Conservation (phyloP, 805 yeast species). For the Crinitomyces ghanaensis region DNA sequence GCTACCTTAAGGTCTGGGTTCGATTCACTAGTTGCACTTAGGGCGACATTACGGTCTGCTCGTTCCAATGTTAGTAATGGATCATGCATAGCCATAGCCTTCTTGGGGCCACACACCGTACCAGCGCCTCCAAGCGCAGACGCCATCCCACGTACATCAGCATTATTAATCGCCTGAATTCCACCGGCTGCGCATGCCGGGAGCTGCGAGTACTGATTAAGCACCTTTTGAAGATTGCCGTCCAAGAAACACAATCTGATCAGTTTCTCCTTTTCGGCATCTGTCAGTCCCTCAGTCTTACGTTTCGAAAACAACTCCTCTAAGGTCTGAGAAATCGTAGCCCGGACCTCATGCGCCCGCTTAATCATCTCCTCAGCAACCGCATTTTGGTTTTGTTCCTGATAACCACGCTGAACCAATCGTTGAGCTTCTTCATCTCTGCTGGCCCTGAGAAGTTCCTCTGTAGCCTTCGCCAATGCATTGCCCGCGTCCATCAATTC, state of each 20-base stretch:
- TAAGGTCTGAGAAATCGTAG: slow-evolving; percentile 37
- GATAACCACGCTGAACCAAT: no score
- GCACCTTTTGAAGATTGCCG: slow-evolving; percentile 49
- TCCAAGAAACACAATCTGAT: slow-evolving; percentile 59
- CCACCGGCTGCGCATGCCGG: no score
- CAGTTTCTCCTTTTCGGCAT: slow-evolving; percentile 66
- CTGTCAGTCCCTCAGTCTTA: slow-evolving; percentile 40
- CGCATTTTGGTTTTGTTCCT: slow-evolving; percentile 11
- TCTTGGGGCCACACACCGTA: no score
- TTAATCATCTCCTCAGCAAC: slow-evolving; percentile 24
- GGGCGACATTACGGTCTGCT: slow-evolving; percentile 4
- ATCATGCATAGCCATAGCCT: slow-evolving; percentile 1
- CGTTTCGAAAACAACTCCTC: slow-evolving; percentile 49
- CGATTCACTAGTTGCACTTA: slow-evolving; percentile 1
- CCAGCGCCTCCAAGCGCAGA: no score
- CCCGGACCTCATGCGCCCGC: slow-evolving; percentile 31
- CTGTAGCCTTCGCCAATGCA: slow-evolving; percentile 17
- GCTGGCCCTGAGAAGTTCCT: slow-evolving; percentile 10
- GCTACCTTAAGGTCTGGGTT: slow-evolving; percentile 17
- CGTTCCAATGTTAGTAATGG: slow-evolving; percentile 3
- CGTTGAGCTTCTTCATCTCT: slow-evolving; percentile 3
- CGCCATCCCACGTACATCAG: no score
- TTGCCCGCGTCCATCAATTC: slow-evolving; percentile 24
- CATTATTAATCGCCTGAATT: no score
- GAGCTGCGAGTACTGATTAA: slow-evolving; percentile 19